Percentiles rank a stretch among this genome's conserved stretches.
Evolutionary conservation across 2,329 filamentous ascomycete genomes (phyloP).

Genomic region (Trichoderma breve): DNA sequence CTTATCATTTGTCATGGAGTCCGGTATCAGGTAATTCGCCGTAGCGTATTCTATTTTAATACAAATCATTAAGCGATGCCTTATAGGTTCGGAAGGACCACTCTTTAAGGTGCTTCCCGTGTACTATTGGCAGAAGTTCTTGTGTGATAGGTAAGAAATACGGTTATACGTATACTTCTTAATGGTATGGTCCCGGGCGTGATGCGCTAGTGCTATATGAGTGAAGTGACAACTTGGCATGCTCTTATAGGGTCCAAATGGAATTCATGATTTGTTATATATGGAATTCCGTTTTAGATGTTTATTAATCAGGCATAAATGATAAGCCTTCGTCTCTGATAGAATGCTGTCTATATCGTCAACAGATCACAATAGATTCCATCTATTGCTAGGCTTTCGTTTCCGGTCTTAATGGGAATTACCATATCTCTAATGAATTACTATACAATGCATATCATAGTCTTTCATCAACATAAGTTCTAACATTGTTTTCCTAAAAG

Average conservation of each 20-base stretch:
- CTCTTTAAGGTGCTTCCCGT: neutral
- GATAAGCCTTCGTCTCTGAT: neutral
- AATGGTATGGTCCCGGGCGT: neutral
- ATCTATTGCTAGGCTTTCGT: neutral
- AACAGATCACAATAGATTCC: neutral
- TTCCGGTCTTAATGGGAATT: neutral
- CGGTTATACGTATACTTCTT: neutral
- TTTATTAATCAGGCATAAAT: neutral
- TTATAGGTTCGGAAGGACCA: neutral
- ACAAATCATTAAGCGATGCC: neutral
- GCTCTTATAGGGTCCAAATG: neutral
- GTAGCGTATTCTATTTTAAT: neutral
- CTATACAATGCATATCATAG: neutral
- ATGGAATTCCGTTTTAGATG: neutral
- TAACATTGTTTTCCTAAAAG: neutral
- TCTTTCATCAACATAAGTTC: neutral
- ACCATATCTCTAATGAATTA: neutral
- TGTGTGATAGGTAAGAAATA: neutral
- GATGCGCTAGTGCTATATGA: neutral
- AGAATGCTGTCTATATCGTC: neutral
- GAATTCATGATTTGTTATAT: neutral
- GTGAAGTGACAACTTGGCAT: neutral
- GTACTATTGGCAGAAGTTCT: neutral
- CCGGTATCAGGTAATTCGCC: neutral
- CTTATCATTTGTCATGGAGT: neutral